phyloP scores from a whole-genome alignment of 2,329 filamentous ascomycete genomes.

The Botrytis pseudocinerea region DNA sequence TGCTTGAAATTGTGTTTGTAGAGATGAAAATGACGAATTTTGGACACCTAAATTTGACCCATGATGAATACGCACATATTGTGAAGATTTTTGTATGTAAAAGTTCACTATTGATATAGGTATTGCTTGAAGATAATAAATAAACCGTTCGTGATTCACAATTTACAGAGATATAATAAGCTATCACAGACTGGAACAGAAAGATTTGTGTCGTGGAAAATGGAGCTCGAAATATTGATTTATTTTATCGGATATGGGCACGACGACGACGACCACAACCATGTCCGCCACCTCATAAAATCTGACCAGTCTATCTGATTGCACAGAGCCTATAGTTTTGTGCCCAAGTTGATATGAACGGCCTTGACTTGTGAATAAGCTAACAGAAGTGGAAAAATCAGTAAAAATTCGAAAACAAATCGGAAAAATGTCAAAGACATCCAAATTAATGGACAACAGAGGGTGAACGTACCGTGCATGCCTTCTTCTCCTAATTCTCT shows the following conservation, averaged over 20 bases:
- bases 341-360: constrained; percentile 44
- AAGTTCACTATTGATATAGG: no score
- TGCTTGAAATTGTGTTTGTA: no score
- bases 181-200: not conserved
- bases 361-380: constrained; percentile 44
- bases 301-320: not conserved
- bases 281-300: not conserved
- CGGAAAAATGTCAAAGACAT: not conserved
- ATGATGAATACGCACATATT: no score
- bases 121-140: not conserved
- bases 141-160: not conserved
- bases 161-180: not conserved
- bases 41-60: no score
- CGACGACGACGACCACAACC: not conserved
- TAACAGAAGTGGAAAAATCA: not conserved
- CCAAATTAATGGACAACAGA: not conserved
- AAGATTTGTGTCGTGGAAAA: not conserved
- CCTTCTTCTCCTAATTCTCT: constrained; percentile 47
- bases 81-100: no score
- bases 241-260: not conserved
- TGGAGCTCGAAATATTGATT: not conserved
- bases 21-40: no score
- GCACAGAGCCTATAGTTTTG: constrained; percentile 27
- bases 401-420: not conserved
- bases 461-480: no score